A percentile compares a stretch with the other conserved stretches of the same genome.
Conservation (phyloP, 805 yeast genomes). For the Dipodascopsis uninucleata region DNA sequence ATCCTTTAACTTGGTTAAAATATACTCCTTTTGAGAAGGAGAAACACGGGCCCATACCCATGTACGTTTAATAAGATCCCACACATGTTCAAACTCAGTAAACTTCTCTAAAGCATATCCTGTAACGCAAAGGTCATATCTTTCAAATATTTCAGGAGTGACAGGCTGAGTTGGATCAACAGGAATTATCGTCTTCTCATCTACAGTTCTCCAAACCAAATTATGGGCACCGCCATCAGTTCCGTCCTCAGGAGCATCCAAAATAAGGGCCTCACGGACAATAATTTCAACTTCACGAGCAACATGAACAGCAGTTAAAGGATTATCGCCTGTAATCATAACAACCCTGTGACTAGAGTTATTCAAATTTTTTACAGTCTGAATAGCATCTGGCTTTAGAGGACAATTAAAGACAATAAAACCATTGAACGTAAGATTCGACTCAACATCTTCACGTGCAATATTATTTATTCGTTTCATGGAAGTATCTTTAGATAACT, state of each 20-base stretch:
- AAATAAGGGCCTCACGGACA: constrained; percentile 74
- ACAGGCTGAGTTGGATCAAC: constrained; percentile 58
- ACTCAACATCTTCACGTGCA: constrained; percentile 73
- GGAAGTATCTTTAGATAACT: constrained; percentile 48
- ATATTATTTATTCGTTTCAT: constrained; percentile 54
- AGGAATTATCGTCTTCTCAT: constrained; percentile 68
- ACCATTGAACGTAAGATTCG: constrained; percentile 75
- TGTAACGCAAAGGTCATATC: constrained; percentile 83
- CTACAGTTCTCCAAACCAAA: constrained; percentile 80
- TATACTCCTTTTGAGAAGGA: constrained; percentile 90
- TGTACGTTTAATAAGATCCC: constrained; percentile 73
- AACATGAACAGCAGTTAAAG: constrained; percentile 96
- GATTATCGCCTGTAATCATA: constrained; percentile 99
- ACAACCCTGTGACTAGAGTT: constrained; percentile 93
- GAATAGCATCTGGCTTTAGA: constrained; percentile 87
- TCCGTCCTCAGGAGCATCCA: constrained; percentile 78
- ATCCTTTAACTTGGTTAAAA: constrained; percentile 75
- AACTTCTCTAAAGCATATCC: constrained; percentile 81
- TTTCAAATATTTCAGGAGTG: constrained; percentile 53
- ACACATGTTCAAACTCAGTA: constrained; percentile 63
- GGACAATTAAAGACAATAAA: constrained; percentile 97
- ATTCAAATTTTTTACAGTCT: constrained; percentile 84
- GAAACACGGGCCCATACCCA: constrained; percentile 99
- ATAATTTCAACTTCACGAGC: constrained; percentile 90
- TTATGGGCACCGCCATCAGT: constrained; percentile 48